A percentile compares a stretch with the other conserved stretches of the same genome.
These are phyloP conservation scores for Salix suchowensis DNA, from an alignment of 345 rosid species.

Conservation along the genomic window DNA sequence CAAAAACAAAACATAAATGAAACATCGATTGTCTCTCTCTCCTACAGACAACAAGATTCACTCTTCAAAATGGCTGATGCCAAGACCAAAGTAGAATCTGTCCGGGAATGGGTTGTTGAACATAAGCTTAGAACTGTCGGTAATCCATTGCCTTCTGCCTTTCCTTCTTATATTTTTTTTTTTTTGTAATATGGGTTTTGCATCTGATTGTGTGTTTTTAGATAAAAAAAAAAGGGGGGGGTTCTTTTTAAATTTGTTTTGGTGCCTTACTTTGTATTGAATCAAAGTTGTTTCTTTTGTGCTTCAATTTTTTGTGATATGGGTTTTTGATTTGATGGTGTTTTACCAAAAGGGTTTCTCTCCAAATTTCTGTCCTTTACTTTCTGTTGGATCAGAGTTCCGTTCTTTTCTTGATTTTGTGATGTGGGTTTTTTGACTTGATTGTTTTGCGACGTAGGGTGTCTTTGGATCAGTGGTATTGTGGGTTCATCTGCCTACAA, in stretches of 20 bases:
- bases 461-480: slow-evolving; percentile 85
- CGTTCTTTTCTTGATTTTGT: not conserved
- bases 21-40: not conserved
- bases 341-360: not conserved
- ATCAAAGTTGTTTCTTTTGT: not conserved
- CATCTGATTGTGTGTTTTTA: not conserved
- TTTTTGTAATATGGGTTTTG: not conserved
- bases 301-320: not conserved
- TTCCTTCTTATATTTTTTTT: not conserved
- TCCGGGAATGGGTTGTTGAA: slow-evolving; percentile 70
- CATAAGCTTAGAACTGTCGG: slow-evolving; percentile 96
- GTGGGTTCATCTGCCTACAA: slow-evolving; percentile 85
- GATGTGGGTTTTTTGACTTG: slow-evolving; percentile 5
- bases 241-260: not conserved
- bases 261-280: not conserved
- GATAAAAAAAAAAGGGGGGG: not conserved
- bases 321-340: not conserved
- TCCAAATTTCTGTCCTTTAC: not conserved
- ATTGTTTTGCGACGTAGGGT: slow-evolving; percentile 37
- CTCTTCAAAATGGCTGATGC: slow-evolving; percentile 53
- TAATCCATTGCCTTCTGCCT: slow-evolving; percentile 18
- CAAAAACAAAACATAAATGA: not conserved
- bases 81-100: slow-evolving; percentile 51
- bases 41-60: no score
- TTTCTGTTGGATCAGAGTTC: not conserved